Conservation (phyloP, 2,329 filamentous ascomycete species). For the Botrytis elliptica region DNA sequence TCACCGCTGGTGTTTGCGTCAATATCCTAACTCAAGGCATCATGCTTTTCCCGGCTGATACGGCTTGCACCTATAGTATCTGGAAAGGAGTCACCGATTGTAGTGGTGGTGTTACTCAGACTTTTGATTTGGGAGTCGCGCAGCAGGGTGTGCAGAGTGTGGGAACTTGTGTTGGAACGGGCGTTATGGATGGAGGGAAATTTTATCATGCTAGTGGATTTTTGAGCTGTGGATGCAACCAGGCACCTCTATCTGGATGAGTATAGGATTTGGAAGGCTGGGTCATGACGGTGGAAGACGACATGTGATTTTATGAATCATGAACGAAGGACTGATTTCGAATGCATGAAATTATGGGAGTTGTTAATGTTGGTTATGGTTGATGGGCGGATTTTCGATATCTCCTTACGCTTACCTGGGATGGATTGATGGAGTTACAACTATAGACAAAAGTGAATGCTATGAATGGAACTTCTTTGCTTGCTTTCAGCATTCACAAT, state of each 20-base stretch:
- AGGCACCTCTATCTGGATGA: not conserved
- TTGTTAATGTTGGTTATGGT: not conserved
- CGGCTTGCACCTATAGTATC: not conserved
- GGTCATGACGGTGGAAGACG: not conserved
- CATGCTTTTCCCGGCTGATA: slow-evolving; percentile 5
- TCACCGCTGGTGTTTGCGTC: slow-evolving; percentile 7
- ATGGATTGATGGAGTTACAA: not conserved
- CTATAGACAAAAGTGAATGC: not conserved
- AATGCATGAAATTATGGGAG: not conserved
- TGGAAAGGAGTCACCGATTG: slow-evolving; percentile 6
- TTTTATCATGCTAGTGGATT: slow-evolving; percentile 16
- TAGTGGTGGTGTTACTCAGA: not conserved
- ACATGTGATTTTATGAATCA: not conserved
- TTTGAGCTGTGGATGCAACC: slow-evolving; percentile 13
- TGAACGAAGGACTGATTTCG: not conserved
- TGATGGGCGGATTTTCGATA: not conserved
- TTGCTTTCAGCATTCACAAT: not conserved
- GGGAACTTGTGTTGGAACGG: slow-evolving; percentile 12
- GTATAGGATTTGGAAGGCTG: not conserved
- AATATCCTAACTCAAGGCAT: slow-evolving; percentile 6
- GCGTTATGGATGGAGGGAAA: not conserved
- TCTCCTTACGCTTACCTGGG: not conserved
- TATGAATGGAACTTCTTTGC: not conserved
- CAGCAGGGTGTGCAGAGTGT: not conserved
- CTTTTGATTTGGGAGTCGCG: not conserved